A percentile compares a stretch with the other conserved stretches of the same genome.
phyloP scores from a whole-genome alignment of 2,329 filamentous ascomycete species.

The Botrytis medusae region DNA sequence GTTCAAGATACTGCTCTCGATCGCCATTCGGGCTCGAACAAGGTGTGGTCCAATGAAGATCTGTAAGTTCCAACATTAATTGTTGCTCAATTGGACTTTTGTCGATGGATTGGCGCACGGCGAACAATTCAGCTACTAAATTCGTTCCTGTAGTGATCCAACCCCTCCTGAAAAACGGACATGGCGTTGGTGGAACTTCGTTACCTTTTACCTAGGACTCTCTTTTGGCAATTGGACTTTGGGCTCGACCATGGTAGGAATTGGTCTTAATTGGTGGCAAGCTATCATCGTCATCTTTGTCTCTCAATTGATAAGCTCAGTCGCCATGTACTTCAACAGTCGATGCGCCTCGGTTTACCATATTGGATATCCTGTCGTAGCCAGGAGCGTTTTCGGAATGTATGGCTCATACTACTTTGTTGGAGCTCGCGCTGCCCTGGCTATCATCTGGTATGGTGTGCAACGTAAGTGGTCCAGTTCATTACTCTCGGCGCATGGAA shows the following conservation, averaged over 20 bases:
- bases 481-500: background rate
- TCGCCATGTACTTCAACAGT: conserved; percentile 47
- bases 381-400: conserved; percentile 46
- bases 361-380: conserved; percentile 44
- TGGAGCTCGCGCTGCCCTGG: conserved; percentile 46
- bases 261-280: conserved; percentile 49
- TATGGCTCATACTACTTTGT: conserved; percentile 45
- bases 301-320: conserved; percentile 44
- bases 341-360: conserved; percentile 44
- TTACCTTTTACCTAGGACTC: conserved; percentile 44
- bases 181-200: conserved; percentile 44
- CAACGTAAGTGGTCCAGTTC: conserved; percentile 55
- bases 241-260: conserved; percentile 44
- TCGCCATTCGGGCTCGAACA: conserved; percentile 24
- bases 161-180: conserved; percentile 17
- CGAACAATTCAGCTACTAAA: conserved; percentile 11
- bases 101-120: conserved; percentile 9
- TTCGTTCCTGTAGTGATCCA: conserved; percentile 40
- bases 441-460: conserved; percentile 61
- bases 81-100: conserved; percentile 22
- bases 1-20: conserved; percentile 33
- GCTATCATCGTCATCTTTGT: conserved; percentile 47
- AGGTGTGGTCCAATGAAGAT: conserved; percentile 38
- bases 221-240: conserved; percentile 47
- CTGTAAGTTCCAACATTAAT: conserved; percentile 40